Conservation (phyloP, 352 stramenopile genomes). For the Phytophthora boehmeriae region DNA sequence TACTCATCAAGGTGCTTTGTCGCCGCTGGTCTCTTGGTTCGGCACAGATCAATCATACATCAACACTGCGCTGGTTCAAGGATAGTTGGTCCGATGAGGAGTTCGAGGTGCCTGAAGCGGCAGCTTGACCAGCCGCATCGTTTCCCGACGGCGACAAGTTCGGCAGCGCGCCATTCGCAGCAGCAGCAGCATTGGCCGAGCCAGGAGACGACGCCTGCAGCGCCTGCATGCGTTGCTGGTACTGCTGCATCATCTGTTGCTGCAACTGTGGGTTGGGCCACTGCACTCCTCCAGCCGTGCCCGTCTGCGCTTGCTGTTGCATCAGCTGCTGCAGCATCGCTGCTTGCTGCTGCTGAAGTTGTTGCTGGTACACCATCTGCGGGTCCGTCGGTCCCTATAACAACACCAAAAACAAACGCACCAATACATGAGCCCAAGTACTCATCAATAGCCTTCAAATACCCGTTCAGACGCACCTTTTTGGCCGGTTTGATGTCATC, state of each 20-base stretch:
- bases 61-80: constrained; percentile 78
- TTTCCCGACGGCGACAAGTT: constrained; percentile 55
- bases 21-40: constrained; percentile 10
- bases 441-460: background rate
- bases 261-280: constrained; percentile 86
- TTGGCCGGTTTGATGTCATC: constrained; percentile 90
- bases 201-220: constrained; percentile 48
- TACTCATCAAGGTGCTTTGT: background rate
- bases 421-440: constrained; percentile 4
- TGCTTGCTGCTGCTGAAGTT: constrained; percentile 87
- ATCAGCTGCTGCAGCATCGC: constrained; percentile 89
- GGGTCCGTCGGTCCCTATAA: constrained; percentile 64
- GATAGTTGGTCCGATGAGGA: constrained; percentile 65
- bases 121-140: constrained; percentile 35
- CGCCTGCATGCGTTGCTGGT: constrained; percentile 82
- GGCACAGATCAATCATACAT: constrained; percentile 54
- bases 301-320: constrained; percentile 78
- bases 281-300: constrained; percentile 50
- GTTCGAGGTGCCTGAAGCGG: constrained; percentile 26
- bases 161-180: constrained; percentile 31
- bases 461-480: constrained; percentile 50
- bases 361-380: constrained; percentile 86
- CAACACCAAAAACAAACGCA: constrained; percentile 4
- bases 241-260: constrained; percentile 91
- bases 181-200: constrained; percentile 5